These are phyloP conservation scores for Xylariaceae sp. DNA, from an alignment of 2,329 filamentous ascomycete species.

Conservation along the genomic window DNA sequence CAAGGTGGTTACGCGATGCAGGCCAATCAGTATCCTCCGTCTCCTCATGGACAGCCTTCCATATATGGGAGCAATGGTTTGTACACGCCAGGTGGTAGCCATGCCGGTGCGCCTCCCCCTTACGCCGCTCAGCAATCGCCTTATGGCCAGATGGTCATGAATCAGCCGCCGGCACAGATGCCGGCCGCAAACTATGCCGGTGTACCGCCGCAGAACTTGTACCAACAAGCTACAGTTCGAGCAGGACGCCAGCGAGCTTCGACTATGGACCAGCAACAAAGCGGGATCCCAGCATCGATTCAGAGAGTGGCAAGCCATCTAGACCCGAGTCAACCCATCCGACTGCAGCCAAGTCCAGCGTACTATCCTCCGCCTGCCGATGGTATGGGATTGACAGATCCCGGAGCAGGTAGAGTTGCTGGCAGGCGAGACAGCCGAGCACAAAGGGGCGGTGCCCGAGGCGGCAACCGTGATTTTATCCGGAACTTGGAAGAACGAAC, in stretches of 20 bases:
- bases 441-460: constrained; percentile 61
- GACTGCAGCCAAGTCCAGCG: constrained; percentile 91
- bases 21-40: constrained; percentile 57
- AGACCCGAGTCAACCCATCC: constrained; percentile 91
- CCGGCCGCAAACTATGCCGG: constrained; percentile 68
- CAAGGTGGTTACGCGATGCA: constrained; percentile 68
- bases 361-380: constrained; percentile 96
- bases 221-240: constrained; percentile 79
- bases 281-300: constrained; percentile 88
- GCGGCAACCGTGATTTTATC: constrained; percentile 86
- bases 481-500: constrained; percentile 93
- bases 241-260: constrained; percentile 87
- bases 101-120: constrained; percentile 72
- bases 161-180: constrained; percentile 71
- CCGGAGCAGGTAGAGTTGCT: constrained; percentile 60
- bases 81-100: constrained; percentile 69
- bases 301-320: constrained; percentile 95
- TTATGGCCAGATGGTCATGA: constrained; percentile 78
- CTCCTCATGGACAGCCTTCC: constrained; percentile 60
- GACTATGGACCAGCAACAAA: constrained; percentile 94
- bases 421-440: constrained; percentile 79
- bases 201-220: constrained; percentile 62
- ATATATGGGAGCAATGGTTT: constrained; percentile 85
- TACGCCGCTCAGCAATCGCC: constrained; percentile 76
- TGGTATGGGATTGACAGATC: constrained; percentile 71